Evolutionary conservation across 176 grass and related monocot genomes (phyloP).

Genomic region (Carex scoparia): DNA sequence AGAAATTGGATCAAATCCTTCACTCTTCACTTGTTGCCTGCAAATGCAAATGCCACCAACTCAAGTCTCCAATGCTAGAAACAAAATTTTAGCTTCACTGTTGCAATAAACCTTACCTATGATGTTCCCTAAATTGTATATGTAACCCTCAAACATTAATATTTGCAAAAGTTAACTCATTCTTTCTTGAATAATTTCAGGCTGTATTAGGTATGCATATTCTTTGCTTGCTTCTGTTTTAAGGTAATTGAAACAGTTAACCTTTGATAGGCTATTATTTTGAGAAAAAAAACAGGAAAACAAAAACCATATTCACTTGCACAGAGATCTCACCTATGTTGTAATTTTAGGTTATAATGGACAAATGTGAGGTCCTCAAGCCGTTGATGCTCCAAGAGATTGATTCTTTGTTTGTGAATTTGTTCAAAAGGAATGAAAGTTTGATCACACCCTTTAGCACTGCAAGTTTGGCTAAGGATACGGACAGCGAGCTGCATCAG

Average conservation of each 20-base stretch:
- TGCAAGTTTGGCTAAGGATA: slow-evolving; percentile 91
- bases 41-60: slow-evolving; percentile 10
- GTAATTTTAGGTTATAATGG: slow-evolving; percentile 79
- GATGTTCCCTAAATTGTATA: neutral
- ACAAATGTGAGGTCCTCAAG: slow-evolving; percentile 74
- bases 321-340: slow-evolving; percentile 52
- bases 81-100: neutral
- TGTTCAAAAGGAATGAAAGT: slow-evolving; percentile 58
- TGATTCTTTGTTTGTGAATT: slow-evolving; percentile 67
- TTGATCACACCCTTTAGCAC: slow-evolving; percentile 60
- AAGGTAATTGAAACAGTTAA: neutral
- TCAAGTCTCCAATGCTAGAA: neutral
- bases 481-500: slow-evolving; percentile 64
- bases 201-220: neutral
- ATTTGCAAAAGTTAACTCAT: neutral
- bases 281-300: neutral
- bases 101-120: neutral
- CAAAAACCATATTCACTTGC: neutral
- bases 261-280: neutral
- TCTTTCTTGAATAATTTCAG: neutral
- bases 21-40: slow-evolving; percentile 48
- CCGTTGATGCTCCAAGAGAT: slow-evolving; percentile 72
- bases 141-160: neutral
- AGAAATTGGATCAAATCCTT: slow-evolving; percentile 73
- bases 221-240: neutral